Conservation (phyloP, 805 yeast genomes). For the Lipomyces starkeyi region DNA sequence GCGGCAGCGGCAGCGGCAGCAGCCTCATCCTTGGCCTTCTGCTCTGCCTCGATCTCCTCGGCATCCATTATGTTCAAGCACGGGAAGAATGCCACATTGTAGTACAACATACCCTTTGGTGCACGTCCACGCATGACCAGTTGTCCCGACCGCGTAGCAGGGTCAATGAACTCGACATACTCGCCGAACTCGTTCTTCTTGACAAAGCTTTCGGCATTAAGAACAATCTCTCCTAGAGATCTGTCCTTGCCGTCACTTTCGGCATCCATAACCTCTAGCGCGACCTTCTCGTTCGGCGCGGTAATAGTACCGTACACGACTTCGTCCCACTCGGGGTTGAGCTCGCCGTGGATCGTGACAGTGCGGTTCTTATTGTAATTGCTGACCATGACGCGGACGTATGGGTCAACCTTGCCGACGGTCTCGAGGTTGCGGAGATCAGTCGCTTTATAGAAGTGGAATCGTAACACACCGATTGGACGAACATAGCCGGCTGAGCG, state of each 20-base stretch:
- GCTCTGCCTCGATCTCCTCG: slow-evolving; percentile 68
- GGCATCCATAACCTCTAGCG: slow-evolving; percentile 91
- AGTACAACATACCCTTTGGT: slow-evolving; percentile 80
- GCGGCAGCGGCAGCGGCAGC: slow-evolving; percentile 46
- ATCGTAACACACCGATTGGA: slow-evolving; percentile 90
- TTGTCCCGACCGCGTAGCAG: slow-evolving; percentile 62
- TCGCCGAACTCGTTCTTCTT: slow-evolving; percentile 65
- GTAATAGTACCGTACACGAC: slow-evolving; percentile 80
- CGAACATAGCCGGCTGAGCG: slow-evolving; percentile 85
- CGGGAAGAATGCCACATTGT: slow-evolving; percentile 83
- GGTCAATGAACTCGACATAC: slow-evolving; percentile 63
- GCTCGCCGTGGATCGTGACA: slow-evolving; percentile 63
- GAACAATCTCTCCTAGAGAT: slow-evolving; percentile 80
- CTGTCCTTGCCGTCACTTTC: slow-evolving; percentile 81
- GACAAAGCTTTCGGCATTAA: slow-evolving; percentile 70
- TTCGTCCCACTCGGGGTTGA: slow-evolving; percentile 86
- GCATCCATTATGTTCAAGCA: slow-evolving; percentile 76
- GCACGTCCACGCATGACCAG: slow-evolving; percentile 74
- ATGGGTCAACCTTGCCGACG: slow-evolving; percentile 92
- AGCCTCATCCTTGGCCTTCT: slow-evolving; percentile 50
- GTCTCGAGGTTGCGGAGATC: slow-evolving; percentile 83
- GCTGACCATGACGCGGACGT: slow-evolving; percentile 77
- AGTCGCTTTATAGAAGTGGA: slow-evolving; percentile 68
- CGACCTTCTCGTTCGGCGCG: slow-evolving; percentile 78
- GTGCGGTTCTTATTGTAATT: slow-evolving; percentile 82